These are phyloP conservation scores for Podospora anserina DNA, from an alignment of 495 filamentous ascomycete species.

Conservation along the genomic window DNA sequence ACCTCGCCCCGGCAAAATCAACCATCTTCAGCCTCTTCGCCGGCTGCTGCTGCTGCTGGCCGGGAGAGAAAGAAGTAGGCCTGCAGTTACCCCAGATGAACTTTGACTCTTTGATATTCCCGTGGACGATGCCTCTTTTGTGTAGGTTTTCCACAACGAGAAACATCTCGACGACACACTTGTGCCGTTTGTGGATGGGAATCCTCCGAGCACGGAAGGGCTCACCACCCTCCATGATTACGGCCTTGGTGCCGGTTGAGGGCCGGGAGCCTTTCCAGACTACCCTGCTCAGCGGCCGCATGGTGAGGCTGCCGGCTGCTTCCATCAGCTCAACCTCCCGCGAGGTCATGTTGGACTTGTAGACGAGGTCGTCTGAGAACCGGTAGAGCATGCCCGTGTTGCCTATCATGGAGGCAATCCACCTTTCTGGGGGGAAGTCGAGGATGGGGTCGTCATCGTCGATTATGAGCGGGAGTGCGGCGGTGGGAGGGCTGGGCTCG, in stretches of 20 bases:
- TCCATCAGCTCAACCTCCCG: conserved; percentile 21
- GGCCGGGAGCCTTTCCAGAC: conserved; percentile 14
- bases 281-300: conserved; percentile 15
- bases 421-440: conserved; percentile 19
- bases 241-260: conserved; percentile 13
- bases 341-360: conserved; percentile 21
- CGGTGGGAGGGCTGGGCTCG: background rate
- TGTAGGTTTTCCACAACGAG: conserved; percentile 49
- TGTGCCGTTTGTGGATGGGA: background rate
- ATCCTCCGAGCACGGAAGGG: conserved; percentile 9
- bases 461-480: conserved; percentile 8
- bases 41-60: background rate
- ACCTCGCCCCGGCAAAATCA: conserved; percentile 16
- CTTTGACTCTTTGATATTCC: conserved; percentile 92
- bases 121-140: conserved; percentile 72
- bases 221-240: conserved; percentile 21
- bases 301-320: conserved; percentile 19
- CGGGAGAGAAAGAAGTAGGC: background rate
- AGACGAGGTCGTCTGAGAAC: conserved; percentile 18
- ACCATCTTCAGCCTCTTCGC: conserved; percentile 8
- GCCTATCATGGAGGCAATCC: conserved; percentile 23
- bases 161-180: conserved; percentile 21
- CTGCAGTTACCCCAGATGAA: conserved; percentile 77
- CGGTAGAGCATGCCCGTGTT: conserved; percentile 19
- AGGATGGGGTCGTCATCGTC: conserved; percentile 24